Evolutionary conservation across 371 early-diverging fungal genomes (phyloP).

Genomic region (Dinochytrium kinnereticum): DNA sequence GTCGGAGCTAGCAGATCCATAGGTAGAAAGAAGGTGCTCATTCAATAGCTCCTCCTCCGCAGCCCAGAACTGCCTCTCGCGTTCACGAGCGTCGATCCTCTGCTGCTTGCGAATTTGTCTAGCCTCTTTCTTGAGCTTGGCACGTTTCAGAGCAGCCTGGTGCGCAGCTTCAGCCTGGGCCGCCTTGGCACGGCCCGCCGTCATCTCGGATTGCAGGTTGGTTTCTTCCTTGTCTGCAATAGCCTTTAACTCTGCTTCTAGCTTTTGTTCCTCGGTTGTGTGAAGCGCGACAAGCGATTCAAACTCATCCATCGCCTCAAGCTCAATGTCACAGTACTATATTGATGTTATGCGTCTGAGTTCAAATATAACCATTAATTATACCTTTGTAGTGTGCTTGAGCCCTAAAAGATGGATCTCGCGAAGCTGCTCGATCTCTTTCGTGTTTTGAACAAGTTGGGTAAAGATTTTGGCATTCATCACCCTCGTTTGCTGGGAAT

Average conservation of each 20-base stretch:
- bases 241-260: slow-evolving; percentile 42
- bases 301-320: slow-evolving; percentile 34
- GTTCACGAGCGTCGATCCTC: slow-evolving; percentile 32
- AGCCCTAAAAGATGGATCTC: slow-evolving; percentile 44
- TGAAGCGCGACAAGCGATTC: slow-evolving; percentile 43
- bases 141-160: slow-evolving; percentile 15
- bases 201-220: slow-evolving; percentile 29
- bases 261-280: slow-evolving; percentile 40
- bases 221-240: slow-evolving; percentile 34
- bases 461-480: slow-evolving; percentile 42
- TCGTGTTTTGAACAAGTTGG: slow-evolving; percentile 45
- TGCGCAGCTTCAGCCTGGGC: slow-evolving; percentile 24
- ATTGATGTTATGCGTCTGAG: background rate
- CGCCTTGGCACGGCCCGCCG: slow-evolving; percentile 29
- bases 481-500: slow-evolving; percentile 32
- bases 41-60: slow-evolving; percentile 33
- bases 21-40: slow-evolving; percentile 19
- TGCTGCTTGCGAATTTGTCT: slow-evolving; percentile 30
- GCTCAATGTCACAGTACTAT: slow-evolving; percentile 34
- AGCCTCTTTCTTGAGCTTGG: slow-evolving; percentile 28
- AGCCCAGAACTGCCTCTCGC: slow-evolving; percentile 40
- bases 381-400: slow-evolving; percentile 43
- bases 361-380: background rate
- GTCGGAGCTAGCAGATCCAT: slow-evolving; percentile 17
- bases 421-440: slow-evolving; percentile 50